Percentiles rank a stretch among this genome's conserved stretches.
These are phyloP conservation scores for Ricinus communis DNA, from an alignment of 345 rosid genomes.

Conservation along the genomic window DNA sequence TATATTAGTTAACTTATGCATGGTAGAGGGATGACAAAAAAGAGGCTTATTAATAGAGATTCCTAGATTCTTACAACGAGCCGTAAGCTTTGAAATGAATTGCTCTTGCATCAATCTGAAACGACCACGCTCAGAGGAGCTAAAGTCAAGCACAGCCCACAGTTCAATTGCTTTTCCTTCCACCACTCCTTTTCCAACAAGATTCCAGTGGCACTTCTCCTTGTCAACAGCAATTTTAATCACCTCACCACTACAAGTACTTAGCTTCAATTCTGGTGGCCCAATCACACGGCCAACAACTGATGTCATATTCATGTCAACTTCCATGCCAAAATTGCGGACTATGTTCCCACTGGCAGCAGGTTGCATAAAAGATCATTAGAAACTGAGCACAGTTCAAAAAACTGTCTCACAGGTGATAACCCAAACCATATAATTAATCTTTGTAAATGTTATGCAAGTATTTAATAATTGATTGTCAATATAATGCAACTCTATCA, in stretches of 20 bases:
- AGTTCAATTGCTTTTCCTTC: slow-evolving; percentile 55
- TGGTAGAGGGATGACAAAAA: slow-evolving; percentile 25
- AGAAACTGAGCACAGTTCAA: neutral
- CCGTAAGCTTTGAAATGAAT: slow-evolving; percentile 45
- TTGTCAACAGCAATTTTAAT: slow-evolving; percentile 47
- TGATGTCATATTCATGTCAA: slow-evolving; percentile 58
- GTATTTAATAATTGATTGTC: neutral
- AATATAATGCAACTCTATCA: neutral
- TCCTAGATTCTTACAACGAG: slow-evolving; percentile 54
- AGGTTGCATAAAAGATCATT: neutral
- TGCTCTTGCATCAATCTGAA: slow-evolving; percentile 14
- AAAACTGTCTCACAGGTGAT: neutral
- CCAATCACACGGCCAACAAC: slow-evolving; percentile 69
- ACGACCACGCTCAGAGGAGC: slow-evolving; percentile 21
- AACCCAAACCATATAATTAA: neutral
- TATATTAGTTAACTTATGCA: slow-evolving; percentile 44
- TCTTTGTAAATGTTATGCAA: neutral
- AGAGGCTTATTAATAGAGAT: slow-evolving; percentile 56
- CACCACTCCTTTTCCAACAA: slow-evolving; percentile 53
- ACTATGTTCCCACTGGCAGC: slow-evolving; percentile 57
- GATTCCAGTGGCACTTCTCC: slow-evolving; percentile 76
- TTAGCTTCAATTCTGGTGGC: slow-evolving; percentile 67
- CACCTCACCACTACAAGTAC: slow-evolving; percentile 36
- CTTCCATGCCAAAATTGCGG: slow-evolving; percentile 63
- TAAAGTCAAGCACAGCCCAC: slow-evolving; percentile 85